These are phyloP conservation scores for Sclerotinia borealis DNA, from an alignment of 2,329 filamentous ascomycete genomes.

Conservation along the genomic window DNA sequence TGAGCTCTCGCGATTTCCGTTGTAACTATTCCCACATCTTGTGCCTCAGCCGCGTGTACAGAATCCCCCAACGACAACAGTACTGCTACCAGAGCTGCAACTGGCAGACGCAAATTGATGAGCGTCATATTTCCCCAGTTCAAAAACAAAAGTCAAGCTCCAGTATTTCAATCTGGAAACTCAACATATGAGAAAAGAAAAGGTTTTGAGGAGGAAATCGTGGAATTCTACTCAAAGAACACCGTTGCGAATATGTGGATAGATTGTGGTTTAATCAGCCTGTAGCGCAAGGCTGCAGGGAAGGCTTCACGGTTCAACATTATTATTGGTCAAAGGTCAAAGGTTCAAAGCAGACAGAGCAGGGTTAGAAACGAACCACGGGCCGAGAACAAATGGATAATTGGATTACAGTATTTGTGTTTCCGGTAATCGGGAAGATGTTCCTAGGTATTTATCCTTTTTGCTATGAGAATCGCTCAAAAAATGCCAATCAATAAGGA, in stretches of 20 bases:
- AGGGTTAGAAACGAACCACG: conserved; percentile 4
- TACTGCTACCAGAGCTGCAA: conserved; percentile 19
- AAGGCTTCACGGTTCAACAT: neutral
- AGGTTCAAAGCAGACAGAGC: too few relatives aligned
- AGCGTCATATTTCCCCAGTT: conserved; percentile 24
- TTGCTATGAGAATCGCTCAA: neutral
- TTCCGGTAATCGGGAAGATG: conserved; percentile 1
- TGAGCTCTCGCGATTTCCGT: conserved; percentile 38
- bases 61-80: conserved; percentile 4
- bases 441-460: conserved; percentile 1
- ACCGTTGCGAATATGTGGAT: conserved; percentile 20
- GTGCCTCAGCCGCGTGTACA: conserved; percentile 19
- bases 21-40: conserved; percentile 25
- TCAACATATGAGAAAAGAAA: conserved; percentile 16
- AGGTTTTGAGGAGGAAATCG: neutral
- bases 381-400: conserved; percentile 8
- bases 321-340: neutral
- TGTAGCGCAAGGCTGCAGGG: conserved; percentile 27
- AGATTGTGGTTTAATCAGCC: conserved; percentile 20
- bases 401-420: neutral
- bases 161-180: conserved; percentile 17
- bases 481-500: neutral
- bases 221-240: conserved; percentile 5
- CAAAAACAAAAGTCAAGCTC: neutral
- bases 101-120: conserved; percentile 13